Conservation (phyloP, 148 eudicot genomes). For the Rhododendron mucronatum region DNA sequence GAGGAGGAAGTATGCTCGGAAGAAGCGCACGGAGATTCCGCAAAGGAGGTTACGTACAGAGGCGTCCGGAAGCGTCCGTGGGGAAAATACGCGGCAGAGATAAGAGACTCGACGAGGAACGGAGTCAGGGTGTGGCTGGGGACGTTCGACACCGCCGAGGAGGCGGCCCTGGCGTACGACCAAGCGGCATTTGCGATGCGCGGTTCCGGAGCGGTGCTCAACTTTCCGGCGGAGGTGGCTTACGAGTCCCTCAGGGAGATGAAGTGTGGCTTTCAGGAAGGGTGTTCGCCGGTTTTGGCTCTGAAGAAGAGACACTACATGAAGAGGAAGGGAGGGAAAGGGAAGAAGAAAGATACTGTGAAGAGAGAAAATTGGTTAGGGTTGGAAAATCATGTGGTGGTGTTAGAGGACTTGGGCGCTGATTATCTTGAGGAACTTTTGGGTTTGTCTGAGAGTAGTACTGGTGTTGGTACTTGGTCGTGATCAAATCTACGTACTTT, state of each 20-base stretch:
- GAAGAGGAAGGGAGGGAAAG: not conserved
- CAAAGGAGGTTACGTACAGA: not conserved
- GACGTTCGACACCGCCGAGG: conserved; percentile 5
- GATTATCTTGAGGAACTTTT: conserved; percentile 9
- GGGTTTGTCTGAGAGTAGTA: not conserved
- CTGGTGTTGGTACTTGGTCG: not conserved
- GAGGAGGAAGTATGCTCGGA: not conserved
- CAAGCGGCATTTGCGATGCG: conserved; percentile 13
- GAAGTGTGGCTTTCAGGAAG: conserved; percentile 9
- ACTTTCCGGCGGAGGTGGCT: conserved; percentile 14
- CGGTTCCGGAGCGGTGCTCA: conserved; percentile 1
- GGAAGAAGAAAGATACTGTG: conserved; percentile 1
- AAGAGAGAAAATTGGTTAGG: not conserved
- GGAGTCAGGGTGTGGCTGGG: conserved; percentile 12
- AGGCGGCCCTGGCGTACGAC: conserved; percentile 9
- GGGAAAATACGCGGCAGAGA: conserved; percentile 15
- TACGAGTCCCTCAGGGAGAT: not conserved
- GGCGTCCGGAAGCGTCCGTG: conserved; percentile 7
- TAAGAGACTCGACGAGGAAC: conserved; percentile 14
- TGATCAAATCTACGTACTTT: not conserved
- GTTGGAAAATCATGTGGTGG: conserved; percentile 2
- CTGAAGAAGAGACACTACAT: conserved; percentile 12
- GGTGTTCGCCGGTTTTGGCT: conserved; percentile 12
- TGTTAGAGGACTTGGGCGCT: conserved; percentile 10
- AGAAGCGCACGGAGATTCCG: not conserved